These are phyloP conservation scores for Dactylellina drechsleri DNA, from an alignment of 2,329 filamentous ascomycete genomes.

Conservation along the genomic window DNA sequence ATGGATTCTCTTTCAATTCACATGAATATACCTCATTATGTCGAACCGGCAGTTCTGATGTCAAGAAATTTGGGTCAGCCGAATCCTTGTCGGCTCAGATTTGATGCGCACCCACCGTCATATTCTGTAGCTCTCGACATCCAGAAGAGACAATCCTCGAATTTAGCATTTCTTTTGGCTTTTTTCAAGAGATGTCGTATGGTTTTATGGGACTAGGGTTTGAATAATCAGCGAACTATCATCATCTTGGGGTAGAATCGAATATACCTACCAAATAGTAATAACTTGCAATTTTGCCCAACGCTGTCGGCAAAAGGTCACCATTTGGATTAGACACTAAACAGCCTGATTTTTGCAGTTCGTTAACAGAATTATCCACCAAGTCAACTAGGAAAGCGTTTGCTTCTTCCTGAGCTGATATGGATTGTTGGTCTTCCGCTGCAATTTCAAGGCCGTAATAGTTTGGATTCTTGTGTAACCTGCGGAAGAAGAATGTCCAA, in stretches of 20 bases:
- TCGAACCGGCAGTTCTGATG: constrained; percentile 85
- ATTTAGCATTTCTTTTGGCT: constrained; percentile 78
- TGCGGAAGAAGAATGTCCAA: constrained; percentile 99
- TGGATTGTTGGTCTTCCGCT: constrained; percentile 88
- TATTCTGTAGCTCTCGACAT: constrained; percentile 95
- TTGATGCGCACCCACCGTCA: constrained; percentile 65
- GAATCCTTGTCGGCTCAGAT: not conserved
- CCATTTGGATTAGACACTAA: constrained; percentile 84
- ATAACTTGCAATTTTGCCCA: constrained; percentile 99
- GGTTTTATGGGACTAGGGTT: constrained; percentile 78
- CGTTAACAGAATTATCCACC: constrained; percentile 84
- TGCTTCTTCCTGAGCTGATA: constrained; percentile 83
- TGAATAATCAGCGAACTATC: constrained; percentile 54
- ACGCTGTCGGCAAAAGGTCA: constrained; percentile 85
- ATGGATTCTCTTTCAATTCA: not conserved
- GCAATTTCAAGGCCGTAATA: constrained; percentile 97
- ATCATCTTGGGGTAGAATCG: not conserved
- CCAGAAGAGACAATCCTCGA: constrained; percentile 87
- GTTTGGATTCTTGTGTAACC: constrained; percentile 96
- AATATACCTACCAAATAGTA: constrained; percentile 76
- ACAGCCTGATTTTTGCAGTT: constrained; percentile 85
- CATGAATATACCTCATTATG: constrained; percentile 76
- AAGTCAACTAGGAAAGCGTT: constrained; percentile 95
- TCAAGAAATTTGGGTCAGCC: constrained; percentile 30
- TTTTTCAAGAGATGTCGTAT: constrained; percentile 84